These are phyloP conservation scores for Acer campestre DNA, from an alignment of 345 rosid genomes.

Conservation along the genomic window DNA sequence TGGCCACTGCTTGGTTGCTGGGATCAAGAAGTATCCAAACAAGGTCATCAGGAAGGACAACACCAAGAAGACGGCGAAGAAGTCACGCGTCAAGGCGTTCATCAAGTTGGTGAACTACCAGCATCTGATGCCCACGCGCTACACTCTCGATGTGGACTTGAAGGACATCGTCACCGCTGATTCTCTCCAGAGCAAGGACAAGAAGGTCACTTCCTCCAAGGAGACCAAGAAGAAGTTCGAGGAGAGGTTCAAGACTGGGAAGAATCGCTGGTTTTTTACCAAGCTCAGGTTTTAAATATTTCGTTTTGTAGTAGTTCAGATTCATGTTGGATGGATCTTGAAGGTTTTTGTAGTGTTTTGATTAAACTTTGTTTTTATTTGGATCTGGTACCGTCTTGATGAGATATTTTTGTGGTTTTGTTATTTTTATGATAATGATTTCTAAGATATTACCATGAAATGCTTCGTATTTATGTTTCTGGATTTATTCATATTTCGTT, in stretches of 20 bases:
- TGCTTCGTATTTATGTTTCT: too few species aligned
- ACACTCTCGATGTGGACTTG: slow-evolving; percentile 62
- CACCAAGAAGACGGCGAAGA: slow-evolving; percentile 63
- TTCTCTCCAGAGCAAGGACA: slow-evolving; percentile 43
- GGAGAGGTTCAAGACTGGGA: slow-evolving; percentile 66
- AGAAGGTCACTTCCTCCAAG: slow-evolving; percentile 52
- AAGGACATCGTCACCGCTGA: slow-evolving; percentile 52
- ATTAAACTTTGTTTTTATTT: slow-evolving; percentile 2
- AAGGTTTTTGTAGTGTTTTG: background rate
- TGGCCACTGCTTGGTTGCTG: slow-evolving; percentile 65
- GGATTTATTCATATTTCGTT: background rate
- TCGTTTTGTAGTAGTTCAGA: background rate
- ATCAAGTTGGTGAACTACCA: slow-evolving; percentile 57
- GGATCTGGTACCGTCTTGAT: slow-evolving; percentile 18
- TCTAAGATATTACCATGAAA: background rate
- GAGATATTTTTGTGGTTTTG: slow-evolving; percentile 2
- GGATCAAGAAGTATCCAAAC: slow-evolving; percentile 56
- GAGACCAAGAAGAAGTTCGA: slow-evolving; percentile 56
- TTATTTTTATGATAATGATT: background rate
- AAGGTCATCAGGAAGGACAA: slow-evolving; percentile 59
- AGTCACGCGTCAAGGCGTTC: slow-evolving; percentile 54
- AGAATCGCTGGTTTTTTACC: slow-evolving; percentile 69
- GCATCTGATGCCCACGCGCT: slow-evolving; percentile 67
- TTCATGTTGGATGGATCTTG: background rate
- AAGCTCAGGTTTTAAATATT: slow-evolving; percentile 53